Base-by-base conservation (phyloP, 1,284 basidiomycete genomes). In the Ustilago esculenta region DNA sequence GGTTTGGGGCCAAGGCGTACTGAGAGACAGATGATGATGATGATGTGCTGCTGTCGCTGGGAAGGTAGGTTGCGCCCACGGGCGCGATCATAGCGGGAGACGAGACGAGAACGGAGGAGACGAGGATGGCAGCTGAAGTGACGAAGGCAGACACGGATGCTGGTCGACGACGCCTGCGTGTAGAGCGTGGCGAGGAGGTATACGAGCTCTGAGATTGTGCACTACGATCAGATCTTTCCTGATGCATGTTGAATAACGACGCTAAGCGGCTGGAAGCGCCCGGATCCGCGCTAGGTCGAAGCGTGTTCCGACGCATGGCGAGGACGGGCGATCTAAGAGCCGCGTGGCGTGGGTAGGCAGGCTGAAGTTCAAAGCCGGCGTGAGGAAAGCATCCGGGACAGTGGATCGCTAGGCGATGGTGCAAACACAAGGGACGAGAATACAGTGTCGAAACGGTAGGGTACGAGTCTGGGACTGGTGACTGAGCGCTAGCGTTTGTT, bases 41-140 rank as follows among this genome's bases (percentile, higher is more conserved):
- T 3, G 25, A 24, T n/a, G 10, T 4, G 7, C n/a, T 15, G 35
- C n/a, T 39, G 33, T 21, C 14, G 32, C 10, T 41, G 20, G 43
- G 24, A 3, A 52, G 20, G n/a, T 34, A 32, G 3, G 36, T 10
- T 14, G 61, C 63, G 6, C 52, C 21, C 8, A 53, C 63, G 0
- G 53, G 47, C 2, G 58, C 46, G 12, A 65, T 51, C 54, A 63
- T 70, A 17, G 66, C 60, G 27, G 71, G 71, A 9, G 50, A 56
- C 10, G 53, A 48, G 40, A 73, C 53, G 30, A 73, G 71, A 15
- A 73, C 34, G 20, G 71, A 73, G 1, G 71, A 73, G 12, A 73
- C 66, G 20, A 72, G 56, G n/a, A 72, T 27, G 18, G 65, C 48
- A 25, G 64, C 59, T 27, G 42, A 39, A 7, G 55, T 41, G 12